A percentile compares a stretch with the other conserved stretches of the same genome.
phyloP scores from a whole-genome alignment of 179 eudicot species.

The Spinacia oleracea region DNA sequence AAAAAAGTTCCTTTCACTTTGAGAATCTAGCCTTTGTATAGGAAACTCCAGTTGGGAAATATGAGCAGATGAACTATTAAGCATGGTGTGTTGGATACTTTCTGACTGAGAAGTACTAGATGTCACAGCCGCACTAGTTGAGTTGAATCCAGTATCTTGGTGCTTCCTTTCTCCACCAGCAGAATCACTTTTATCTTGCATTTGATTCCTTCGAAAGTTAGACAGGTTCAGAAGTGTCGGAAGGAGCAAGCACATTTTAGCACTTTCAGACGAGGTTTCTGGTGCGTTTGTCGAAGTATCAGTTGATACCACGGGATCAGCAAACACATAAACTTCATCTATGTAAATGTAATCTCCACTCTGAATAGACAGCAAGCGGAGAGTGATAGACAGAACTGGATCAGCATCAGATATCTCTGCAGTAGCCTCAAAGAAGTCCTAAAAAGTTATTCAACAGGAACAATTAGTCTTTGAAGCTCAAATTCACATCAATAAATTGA shows the following conservation, averaged over 20 bases:
- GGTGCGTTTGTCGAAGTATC: slow-evolving; percentile 37
- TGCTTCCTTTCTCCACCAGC: slow-evolving; percentile 18
- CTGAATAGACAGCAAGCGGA: slow-evolving; percentile 81
- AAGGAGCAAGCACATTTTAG: slow-evolving; percentile 83
- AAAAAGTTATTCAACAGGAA: slow-evolving; percentile 21
- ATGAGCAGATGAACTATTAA: slow-evolving; percentile 21
- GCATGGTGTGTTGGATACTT: slow-evolving; percentile 10
- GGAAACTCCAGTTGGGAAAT: slow-evolving; percentile 29
- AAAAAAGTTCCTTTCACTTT: slow-evolving; percentile 21
- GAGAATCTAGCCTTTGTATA: slow-evolving; percentile 22
- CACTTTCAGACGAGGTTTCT: slow-evolving; percentile 49
- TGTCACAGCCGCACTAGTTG: slow-evolving; percentile 18
- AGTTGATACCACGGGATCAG: slow-evolving; percentile 54
- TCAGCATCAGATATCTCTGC: slow-evolving; percentile 91
- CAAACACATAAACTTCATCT: slow-evolving; percentile 84
- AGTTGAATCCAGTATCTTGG: slow-evolving; percentile 29
- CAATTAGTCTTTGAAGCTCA: not conserved
- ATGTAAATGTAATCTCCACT: slow-evolving; percentile 54
- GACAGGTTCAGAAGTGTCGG: slow-evolving; percentile 84
- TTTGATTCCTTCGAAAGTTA: slow-evolving; percentile 47
- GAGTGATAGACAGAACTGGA: slow-evolving; percentile 63
- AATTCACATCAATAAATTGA: not conserved
- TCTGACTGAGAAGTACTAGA: slow-evolving; percentile 25
- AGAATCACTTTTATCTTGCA: slow-evolving; percentile 37
- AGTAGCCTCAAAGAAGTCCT: slow-evolving; percentile 90